Percentiles rank a stretch among this genome's conserved stretches.
Evolutionary conservation across 2,329 filamentous ascomycete species (phyloP).

Genomic region (Macrophomina phaseolina): DNA sequence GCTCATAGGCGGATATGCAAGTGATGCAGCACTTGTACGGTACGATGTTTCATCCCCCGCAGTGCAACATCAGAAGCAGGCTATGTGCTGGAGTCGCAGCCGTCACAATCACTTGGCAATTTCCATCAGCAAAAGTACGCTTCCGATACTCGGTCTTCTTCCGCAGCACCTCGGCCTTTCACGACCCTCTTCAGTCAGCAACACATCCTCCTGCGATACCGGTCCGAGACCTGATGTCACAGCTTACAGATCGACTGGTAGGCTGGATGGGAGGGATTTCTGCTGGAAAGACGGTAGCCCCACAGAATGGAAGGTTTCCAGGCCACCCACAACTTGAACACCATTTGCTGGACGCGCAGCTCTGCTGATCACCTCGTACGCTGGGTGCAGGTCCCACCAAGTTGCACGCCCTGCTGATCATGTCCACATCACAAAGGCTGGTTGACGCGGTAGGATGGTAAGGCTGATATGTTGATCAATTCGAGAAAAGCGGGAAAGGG

Average conservation of each 20-base stretch:
- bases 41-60: background rate
- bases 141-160: too few relatives aligned
- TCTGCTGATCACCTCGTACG: slow-evolving; percentile 9
- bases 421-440: background rate
- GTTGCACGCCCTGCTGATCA: background rate
- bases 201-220: too few relatives aligned
- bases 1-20: background rate
- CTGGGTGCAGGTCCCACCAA: background rate
- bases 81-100: background rate
- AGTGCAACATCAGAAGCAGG: background rate
- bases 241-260: too few relatives aligned
- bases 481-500: background rate
- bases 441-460: background rate
- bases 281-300: background rate
- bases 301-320: background rate
- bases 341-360: background rate
- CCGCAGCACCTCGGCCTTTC: too few relatives aligned
- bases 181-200: too few relatives aligned
- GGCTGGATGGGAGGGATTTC: background rate
- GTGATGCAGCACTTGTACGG: background rate
- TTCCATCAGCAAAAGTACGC: too few relatives aligned
- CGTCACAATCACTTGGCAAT: background rate
- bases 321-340: background rate
- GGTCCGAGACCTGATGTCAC: too few relatives aligned
- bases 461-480: slow-evolving; percentile 4